Conservation (phyloP, 306 rosid genomes). For the Gastrolobium villosum region DNA sequence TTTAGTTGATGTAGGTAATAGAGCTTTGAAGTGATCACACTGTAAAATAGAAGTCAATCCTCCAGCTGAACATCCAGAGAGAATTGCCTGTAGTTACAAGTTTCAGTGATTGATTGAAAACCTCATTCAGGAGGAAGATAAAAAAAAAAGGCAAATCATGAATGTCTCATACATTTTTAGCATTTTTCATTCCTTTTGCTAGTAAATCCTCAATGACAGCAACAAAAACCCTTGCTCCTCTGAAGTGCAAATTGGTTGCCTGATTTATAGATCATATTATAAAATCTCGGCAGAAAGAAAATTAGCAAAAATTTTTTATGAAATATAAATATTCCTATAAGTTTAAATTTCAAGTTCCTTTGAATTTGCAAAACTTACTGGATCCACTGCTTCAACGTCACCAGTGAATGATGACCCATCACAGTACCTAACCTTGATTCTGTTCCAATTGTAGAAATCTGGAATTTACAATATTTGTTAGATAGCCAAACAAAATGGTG, state of each 20-base stretch:
- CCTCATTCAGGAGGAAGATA: neutral
- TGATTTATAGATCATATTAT: constrained; percentile 37
- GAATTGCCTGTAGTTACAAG: constrained; percentile 71
- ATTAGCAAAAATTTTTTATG: neutral
- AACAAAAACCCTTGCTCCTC: constrained; percentile 81
- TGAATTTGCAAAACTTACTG: constrained; percentile 61
- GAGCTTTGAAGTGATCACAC: constrained; percentile 73
- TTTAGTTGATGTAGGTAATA: constrained; percentile 64
- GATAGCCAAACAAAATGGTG: neutral
- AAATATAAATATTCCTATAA: constrained; percentile 3
- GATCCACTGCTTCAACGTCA: constrained; percentile 76
- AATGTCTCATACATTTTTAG: constrained; percentile 65
- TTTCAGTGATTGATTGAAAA: constrained; percentile 25
- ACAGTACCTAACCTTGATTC: constrained; percentile 88
- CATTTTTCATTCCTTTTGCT: constrained; percentile 85
- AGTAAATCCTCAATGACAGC: constrained; percentile 75
- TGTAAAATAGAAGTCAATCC: constrained; percentile 84
- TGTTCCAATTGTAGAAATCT: constrained; percentile 90
- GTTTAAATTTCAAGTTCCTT: neutral
- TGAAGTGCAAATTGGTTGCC: constrained; percentile 82
- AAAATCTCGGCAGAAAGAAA: constrained; percentile 32
- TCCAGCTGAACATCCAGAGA: constrained; percentile 94
- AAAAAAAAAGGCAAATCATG: neutral
- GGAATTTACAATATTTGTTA: constrained; percentile 31
- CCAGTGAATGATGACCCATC: constrained; percentile 94